Base-by-base conservation (phyloP, 441 rosid species). In the Capsella rubella region DNA sequence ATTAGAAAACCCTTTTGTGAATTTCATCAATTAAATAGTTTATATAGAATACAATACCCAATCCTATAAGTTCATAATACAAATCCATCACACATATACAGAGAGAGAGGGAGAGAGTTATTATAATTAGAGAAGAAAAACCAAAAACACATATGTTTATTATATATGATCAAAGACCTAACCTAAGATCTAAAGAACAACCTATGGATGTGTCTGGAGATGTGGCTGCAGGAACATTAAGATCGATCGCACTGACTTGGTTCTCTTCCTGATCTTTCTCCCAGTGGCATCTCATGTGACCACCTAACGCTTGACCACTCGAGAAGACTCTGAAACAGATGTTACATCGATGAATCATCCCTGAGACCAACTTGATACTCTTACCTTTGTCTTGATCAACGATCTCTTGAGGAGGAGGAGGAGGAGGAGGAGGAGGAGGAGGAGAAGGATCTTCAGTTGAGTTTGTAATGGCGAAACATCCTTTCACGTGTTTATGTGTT, bases 221-320 rank as follows among this genome's bases (percentile, higher is more conserved):
- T 32, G 72, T 15, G 10, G 88, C 76, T 4, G 93, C 86, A 39
- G 95, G 95, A 52, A 85, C 70, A 81, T 91, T 93, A 55, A 91
- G 87, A 84, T 90, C 97, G 64, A 89, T 61, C 0, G 16, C 8
- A 15, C n/a, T 8, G 31, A 32, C 54, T 58, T 62, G 74, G 9
- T 58, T 78, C 88, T 16, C 59, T 32, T 53, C 64, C 28, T 83
- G 89, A 10, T 67, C 76, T 75, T 75, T 86, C 81, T 84, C 92
- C 93, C 90, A 86, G 16, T 90, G 98, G 78, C 89, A 87, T 78
- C 93, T 88, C 87, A 79, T 91, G 76, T 93, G 98, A 4, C 97
- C 98, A 3, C 91, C 96, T 3, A 93, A 82, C 6, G 98, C 93
- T 66, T 88, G 98, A 54, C 97, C 98, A 66, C 84, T 91, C 0